These are phyloP conservation scores for Draba incana DNA, from an alignment of 345 rosid genomes.

Conservation along the genomic window DNA sequence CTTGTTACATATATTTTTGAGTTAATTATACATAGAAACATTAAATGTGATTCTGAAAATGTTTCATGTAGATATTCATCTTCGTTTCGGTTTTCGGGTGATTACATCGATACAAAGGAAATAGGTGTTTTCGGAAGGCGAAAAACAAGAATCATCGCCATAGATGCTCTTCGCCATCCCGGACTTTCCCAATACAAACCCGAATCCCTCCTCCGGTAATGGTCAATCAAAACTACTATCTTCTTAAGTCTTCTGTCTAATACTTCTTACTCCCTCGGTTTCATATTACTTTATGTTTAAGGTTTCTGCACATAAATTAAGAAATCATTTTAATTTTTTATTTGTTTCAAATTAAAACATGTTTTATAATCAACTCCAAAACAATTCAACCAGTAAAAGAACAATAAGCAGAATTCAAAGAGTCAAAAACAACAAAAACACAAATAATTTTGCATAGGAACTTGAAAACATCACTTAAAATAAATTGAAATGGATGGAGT, in stretches of 20 bases:
- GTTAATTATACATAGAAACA: not conserved
- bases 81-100: conserved; percentile 75
- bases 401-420: too few relatives aligned
- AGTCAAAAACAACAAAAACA: too few relatives aligned
- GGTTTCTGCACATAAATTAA: too few relatives aligned
- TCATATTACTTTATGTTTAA: too few relatives aligned
- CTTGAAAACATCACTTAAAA: too few relatives aligned
- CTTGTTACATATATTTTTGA: not conserved
- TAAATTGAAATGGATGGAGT: too few relatives aligned
- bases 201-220: conserved; percentile 59
- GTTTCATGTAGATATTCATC: conserved; percentile 70
- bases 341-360: too few relatives aligned
- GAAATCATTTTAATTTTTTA: too few relatives aligned
- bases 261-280: not conserved
- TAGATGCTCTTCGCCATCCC: conserved; percentile 76
- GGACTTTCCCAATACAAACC: conserved; percentile 56
- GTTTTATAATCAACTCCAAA: too few relatives aligned
- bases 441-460: too few relatives aligned
- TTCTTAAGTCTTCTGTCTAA: not conserved
- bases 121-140: conserved; percentile 62
- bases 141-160: conserved; percentile 65
- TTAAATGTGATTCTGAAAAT: not conserved
- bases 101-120: conserved; percentile 61
- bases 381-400: too few relatives aligned
- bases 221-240: not conserved